Conservation (phyloP, 2,329 filamentous ascomycete species). For the Nannizziopsis arthrosporioides region DNA sequence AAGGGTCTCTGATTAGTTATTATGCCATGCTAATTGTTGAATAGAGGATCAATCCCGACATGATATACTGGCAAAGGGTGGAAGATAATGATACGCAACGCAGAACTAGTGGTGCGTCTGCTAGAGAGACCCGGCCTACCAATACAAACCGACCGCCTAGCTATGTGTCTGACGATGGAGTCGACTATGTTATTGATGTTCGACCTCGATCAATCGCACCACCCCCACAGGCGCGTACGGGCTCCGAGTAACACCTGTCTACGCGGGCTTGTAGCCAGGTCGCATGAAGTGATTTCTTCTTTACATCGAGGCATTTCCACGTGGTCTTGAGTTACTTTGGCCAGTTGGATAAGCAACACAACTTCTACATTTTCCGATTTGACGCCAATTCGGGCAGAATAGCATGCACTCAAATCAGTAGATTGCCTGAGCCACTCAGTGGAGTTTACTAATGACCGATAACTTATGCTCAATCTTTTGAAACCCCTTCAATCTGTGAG, state of each 20-base stretch:
- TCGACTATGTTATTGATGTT: conserved; percentile 59
- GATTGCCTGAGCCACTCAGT: background rate
- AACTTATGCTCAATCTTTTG: background rate
- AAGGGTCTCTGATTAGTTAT: background rate
- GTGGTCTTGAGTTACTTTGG: no score
- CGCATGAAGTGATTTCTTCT: no score
- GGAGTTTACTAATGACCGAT: conserved; percentile 9
- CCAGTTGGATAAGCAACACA: no score
- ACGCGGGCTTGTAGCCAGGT: no score
- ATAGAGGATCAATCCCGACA: conserved; percentile 64
- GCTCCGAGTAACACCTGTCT: no score
- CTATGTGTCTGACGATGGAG: conserved; percentile 63
- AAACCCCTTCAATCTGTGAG: conserved; percentile 36
- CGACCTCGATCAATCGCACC: conserved; percentile 44
- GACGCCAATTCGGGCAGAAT: no score
- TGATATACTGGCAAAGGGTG: conserved; percentile 69
- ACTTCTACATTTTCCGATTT: no score
- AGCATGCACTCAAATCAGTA: no score
- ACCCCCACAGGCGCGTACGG: background rate
- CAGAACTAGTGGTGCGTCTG: background rate
- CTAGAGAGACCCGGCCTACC: conserved; percentile 17
- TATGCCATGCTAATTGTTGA: background rate
- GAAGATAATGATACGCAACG: conserved; percentile 14
- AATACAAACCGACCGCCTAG: conserved; percentile 53
- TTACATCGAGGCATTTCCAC: no score